These are phyloP conservation scores for Teunomyces lycoperdinae DNA, from an alignment of 805 yeast species.

Conservation along the genomic window DNA sequence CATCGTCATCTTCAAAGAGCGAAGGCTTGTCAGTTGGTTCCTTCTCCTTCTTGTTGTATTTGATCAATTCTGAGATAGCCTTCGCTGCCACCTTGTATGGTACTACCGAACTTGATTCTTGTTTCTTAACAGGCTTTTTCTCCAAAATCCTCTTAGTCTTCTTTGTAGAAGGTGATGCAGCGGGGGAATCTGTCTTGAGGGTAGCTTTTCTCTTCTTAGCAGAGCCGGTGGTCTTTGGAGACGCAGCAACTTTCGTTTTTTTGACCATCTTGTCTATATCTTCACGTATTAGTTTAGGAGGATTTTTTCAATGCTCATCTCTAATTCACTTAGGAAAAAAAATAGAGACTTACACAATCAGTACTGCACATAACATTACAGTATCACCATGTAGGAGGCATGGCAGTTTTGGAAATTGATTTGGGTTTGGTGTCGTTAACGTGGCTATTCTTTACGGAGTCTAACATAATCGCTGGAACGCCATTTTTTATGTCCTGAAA, in stretches of 20 bases:
- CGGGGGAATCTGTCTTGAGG: conserved; percentile 17
- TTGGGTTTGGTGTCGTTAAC: conserved; percentile 11
- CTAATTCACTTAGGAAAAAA: conserved; percentile 6
- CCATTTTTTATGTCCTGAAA: conserved; percentile 37
- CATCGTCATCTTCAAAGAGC: conserved; percentile 47
- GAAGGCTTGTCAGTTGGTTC: conserved; percentile 30
- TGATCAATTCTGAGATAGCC: conserved; percentile 65
- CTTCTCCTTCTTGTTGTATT: conserved; percentile 44
- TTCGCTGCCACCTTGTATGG: conserved; percentile 22
- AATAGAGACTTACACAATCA: background rate
- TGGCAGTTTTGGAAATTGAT: conserved; percentile 29
- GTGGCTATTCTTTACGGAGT: conserved; percentile 18
- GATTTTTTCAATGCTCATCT: conserved; percentile 1
- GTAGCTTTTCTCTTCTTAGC: conserved; percentile 17
- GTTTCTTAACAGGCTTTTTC: conserved; percentile 5
- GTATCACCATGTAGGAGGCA: conserved; percentile 26
- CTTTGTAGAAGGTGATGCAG: conserved; percentile 19
- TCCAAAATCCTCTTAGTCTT: conserved; percentile 6
- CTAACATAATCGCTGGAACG: conserved; percentile 41
- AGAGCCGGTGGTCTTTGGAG: conserved; percentile 19
- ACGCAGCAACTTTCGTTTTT: conserved; percentile 2
- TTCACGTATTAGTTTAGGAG: background rate
- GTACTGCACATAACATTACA: background rate
- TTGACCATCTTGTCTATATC: conserved; percentile 3
- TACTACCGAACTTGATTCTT: background rate